Evolutionary conservation across 108 stramenopile species (phyloP).

Genomic region (Fragilariopsis cylindrus): DNA sequence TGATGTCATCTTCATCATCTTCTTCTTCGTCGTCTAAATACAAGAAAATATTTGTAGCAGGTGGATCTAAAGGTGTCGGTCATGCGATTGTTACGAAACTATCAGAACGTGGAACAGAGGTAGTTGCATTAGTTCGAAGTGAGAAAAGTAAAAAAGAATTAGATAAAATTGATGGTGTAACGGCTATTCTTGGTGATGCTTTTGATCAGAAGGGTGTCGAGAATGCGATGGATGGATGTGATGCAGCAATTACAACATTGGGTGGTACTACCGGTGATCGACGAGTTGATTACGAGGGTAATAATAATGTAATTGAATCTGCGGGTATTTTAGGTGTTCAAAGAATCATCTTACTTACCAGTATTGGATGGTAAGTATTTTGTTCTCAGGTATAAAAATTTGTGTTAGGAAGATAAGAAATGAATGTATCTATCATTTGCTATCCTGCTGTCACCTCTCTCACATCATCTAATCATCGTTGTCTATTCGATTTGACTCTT

Average conservation of each 20-base stretch:
- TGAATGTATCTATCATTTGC: too few species aligned
- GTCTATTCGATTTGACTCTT: background rate
- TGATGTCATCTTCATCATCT: background rate
- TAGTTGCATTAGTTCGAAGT: conserved; percentile 88
- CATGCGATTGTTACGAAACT: conserved; percentile 79
- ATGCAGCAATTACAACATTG: conserved; percentile 93
- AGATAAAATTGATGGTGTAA: conserved; percentile 75
- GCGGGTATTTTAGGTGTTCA: conserved; percentile 95
- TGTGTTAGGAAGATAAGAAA: too few species aligned
- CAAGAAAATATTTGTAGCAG: conserved; percentile 94
- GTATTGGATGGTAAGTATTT: conserved; percentile 66
- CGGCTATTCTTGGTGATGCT: conserved; percentile 88
- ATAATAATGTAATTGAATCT: conserved; percentile 94
- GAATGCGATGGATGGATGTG: conserved; percentile 93
- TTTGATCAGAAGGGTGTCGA: conserved; percentile 92
- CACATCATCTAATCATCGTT: background rate
- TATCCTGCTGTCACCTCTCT: background rate
- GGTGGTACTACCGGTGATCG: conserved; percentile 69
- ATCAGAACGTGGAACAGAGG: conserved; percentile 52
- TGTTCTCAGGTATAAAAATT: too few species aligned
- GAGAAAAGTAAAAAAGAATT: conserved; percentile 71
- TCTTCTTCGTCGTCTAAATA: conserved; percentile 29
- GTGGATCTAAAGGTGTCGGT: conserved; percentile 88
- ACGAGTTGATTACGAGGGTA: conserved; percentile 91
- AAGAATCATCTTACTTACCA: conserved; percentile 88